Percentiles rank a stretch among this genome's conserved stretches.
Evolutionary conservation across 2,329 filamentous ascomycete species (phyloP).

Genomic region (Beauveria brongniartii): DNA sequence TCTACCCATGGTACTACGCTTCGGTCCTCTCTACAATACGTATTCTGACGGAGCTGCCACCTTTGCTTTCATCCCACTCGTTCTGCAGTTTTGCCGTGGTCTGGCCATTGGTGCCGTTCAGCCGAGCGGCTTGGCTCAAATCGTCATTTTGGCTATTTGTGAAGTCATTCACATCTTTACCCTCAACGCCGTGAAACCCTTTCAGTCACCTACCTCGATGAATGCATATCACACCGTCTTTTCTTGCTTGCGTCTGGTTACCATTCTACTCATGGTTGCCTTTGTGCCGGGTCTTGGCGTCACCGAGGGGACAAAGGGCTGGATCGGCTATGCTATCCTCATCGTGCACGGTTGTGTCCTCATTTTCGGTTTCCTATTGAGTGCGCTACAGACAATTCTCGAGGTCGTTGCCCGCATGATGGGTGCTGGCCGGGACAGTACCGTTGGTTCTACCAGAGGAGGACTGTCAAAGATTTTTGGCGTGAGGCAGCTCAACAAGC

Average conservation of each 20-base stretch:
- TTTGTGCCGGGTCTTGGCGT: conserved; percentile 81
- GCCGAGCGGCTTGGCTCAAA: conserved; percentile 83
- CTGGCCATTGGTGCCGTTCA: conserved; percentile 90
- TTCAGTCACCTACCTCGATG: conserved; percentile 89
- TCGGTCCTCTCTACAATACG: conserved; percentile 93
- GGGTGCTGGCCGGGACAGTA: conserved; percentile 72
- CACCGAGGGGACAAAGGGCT: conserved; percentile 72
- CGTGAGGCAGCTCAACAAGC: conserved; percentile 76
- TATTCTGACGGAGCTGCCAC: conserved; percentile 89
- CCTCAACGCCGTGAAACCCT: conserved; percentile 82
- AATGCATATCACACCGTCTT: conserved; percentile 91
- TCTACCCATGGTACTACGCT: conserved; percentile 77
- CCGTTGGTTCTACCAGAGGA: conserved; percentile 63
- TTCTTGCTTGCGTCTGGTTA: conserved; percentile 65
- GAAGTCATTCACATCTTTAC: conserved; percentile 87
- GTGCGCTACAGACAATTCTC: conserved; percentile 80
- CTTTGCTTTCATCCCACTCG: conserved; percentile 79
- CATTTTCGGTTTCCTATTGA: conserved; percentile 87
- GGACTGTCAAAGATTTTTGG: conserved; percentile 87
- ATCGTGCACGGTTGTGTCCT: conserved; percentile 78
- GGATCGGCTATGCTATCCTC: conserved; percentile 91
- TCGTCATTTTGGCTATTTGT: conserved; percentile 86
- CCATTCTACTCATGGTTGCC: conserved; percentile 67
- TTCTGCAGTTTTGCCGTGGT: conserved; percentile 77
- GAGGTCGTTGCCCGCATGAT: conserved; percentile 78